phyloP scores from a whole-genome alignment of 1,139 yeast species.

The Yamadazyma songkhlaensis region DNA sequence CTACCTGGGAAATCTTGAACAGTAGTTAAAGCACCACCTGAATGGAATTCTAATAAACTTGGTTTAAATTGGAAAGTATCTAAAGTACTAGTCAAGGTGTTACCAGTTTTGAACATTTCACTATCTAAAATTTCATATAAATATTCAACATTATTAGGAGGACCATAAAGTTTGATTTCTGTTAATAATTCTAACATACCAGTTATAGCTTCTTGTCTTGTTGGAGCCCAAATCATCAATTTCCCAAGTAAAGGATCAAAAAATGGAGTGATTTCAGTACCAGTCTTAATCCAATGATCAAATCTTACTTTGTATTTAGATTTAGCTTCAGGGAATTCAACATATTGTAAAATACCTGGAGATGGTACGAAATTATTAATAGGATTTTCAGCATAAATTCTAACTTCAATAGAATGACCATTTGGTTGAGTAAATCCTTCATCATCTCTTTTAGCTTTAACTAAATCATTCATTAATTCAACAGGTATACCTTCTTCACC shows the following conservation, averaged over 20 bases:
- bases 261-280: slow-evolving; percentile 28
- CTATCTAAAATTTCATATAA: slow-evolving; percentile 1
- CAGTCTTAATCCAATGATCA: slow-evolving; percentile 32
- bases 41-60: slow-evolving; percentile 2
- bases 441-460: slow-evolving; percentile 2
- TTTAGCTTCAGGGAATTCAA: slow-evolving; percentile 16
- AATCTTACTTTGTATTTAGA: slow-evolving; percentile 18
- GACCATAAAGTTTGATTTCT: slow-evolving; percentile 22
- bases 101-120: slow-evolving; percentile 4
- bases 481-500: slow-evolving; percentile 20
- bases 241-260: slow-evolving; percentile 34
- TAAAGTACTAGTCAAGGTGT: slow-evolving; percentile 3
- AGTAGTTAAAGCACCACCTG: slow-evolving; percentile 7
- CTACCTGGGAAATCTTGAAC: slow-evolving; percentile 9
- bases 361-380: slow-evolving; percentile 28
- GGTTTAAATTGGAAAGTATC: slow-evolving; percentile 7
- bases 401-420: slow-evolving; percentile 32
- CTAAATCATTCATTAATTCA: not conserved
- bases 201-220: slow-evolving; percentile 17
- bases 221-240: slow-evolving; percentile 29
- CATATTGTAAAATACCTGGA: slow-evolving; percentile 28
- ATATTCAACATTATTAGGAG: slow-evolving; percentile 28
- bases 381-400: slow-evolving; percentile 34
- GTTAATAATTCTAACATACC: slow-evolving; percentile 20
- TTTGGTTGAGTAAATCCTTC: slow-evolving; percentile 21